Evolutionary conservation across 2,329 filamentous ascomycete genomes (phyloP), one percentile per base, ranked within the genome.

Genomic region (Acephala macrosclerotiorum): DNA sequence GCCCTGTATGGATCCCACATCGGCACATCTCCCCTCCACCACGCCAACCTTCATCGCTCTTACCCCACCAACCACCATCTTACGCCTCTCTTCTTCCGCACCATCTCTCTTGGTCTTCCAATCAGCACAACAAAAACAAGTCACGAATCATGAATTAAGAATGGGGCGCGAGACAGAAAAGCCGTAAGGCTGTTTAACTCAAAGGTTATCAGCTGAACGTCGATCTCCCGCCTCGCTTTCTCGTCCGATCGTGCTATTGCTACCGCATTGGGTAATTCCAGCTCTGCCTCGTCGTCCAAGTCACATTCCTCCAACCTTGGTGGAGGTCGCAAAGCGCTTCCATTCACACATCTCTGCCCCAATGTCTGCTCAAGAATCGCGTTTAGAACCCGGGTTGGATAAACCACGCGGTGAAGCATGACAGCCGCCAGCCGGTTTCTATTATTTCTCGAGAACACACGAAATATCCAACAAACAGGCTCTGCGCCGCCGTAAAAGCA

Each of bases 1-100:
- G 61, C 61, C 55, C 61, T 51, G 53, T 58, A 63, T 63, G 61
- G 61, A 63, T 58, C 18, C 29, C n/a, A 42, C 33, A 18, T 42
- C 38, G 38, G 38, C 38, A 42, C 25, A 16, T 29, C 25, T 6
- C 40, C 20, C 7, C n/a, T 53, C 33, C 22, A 26, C 33, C 22
- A 26, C 61, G 20, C 55, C n/a, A 33, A 33, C 29, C 29, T 33
- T 33, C 29, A 33, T 33, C 29, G 29, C 29, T 33, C 29, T 35
- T 26, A 14, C 35, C 35, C 18, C 35, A 14, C 35, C 56, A 58
- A 26, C 56, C 36, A 58, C 25, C 14, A 26, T 20, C n/a, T 29
- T 26, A 42, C 38, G 38, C 38, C 38, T 42, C 38, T 42, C 18
- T n/a, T 3, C 38, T n/a, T 3, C 18, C 38, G 12, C 38, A 16